Evolutionary conservation across 2,329 filamentous ascomycete genomes (phyloP), one percentile per base, ranked within the genome.

Genomic region (Pseudonectria foliicola): DNA sequence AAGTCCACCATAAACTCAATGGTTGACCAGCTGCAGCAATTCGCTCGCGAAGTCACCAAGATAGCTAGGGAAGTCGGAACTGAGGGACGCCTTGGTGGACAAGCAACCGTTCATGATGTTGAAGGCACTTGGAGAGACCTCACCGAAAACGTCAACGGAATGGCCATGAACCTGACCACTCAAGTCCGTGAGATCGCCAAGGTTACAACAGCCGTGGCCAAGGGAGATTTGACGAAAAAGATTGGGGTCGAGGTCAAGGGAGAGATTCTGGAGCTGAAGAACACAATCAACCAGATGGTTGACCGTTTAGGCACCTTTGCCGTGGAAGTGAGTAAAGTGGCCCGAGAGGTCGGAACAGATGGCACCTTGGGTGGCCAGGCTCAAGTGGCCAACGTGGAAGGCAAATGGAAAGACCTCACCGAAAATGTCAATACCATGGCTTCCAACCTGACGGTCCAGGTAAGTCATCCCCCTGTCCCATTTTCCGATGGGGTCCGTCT

Each of bases 1-100:
- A 98, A 98, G 65, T 89, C 88, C 40, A 96, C 92, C 30, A 98
- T 96, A 70, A 98, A 98, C 65, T 92, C 85, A 59, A 98, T 98
- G 90, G 90, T 98, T 48, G 92, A 95, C 60, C 92, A 95, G 61
- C 71, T 98, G 38, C 87, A 94, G 56, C 89, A 95, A 56, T 96
- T 96, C 57, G 92, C 92, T 8, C 85, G 88, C 55, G 90, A 96
- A 66, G 92, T 98, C 51, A 96, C 90, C 25, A 93, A 92, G 62
- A 85, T 98, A 54, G 90, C 90, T 25, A 83, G 87, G 59, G 90
- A 96, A 63, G 92, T 96, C 70, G 90, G 90, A 41, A 96, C 92
- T 1, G 90, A 98, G 61, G 90, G 90, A 52, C 80, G 88, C 43
- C 75, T 98, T 12, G 90, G 92, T 57, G 90, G 92, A 8, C 92